Evolutionary conservation across 1,284 basidiomycete species (phyloP).

Genomic region (Ceraceosorus guamensis): DNA sequence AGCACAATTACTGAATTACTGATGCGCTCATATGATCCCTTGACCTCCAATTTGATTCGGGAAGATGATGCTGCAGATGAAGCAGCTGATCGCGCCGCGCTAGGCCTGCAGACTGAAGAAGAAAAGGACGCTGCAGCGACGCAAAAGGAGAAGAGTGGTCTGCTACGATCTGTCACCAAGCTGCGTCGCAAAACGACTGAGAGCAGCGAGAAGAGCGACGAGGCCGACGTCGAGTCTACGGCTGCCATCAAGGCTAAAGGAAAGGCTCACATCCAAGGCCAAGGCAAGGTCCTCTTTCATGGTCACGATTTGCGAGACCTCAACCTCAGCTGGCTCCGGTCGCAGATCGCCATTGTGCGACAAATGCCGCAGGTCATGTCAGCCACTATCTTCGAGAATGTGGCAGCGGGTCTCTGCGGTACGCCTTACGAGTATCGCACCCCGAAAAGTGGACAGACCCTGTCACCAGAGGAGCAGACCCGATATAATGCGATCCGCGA

Average conservation of each 20-base stretch:
- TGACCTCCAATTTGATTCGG: slow-evolving; percentile 25
- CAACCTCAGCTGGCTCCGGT: slow-evolving; percentile 50
- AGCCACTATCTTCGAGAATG: slow-evolving; percentile 43
- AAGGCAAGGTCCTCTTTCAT: slow-evolving; percentile 39
- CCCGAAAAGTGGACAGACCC: slow-evolving; percentile 12
- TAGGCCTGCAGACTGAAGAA: slow-evolving; percentile 10
- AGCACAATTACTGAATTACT: slow-evolving; percentile 51
- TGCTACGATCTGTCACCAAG: neutral
- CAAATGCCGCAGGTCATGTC: slow-evolving; percentile 50
- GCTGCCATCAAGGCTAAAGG: slow-evolving; percentile 55
- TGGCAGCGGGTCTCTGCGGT: slow-evolving; percentile 38
- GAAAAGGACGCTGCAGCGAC: slow-evolving; percentile 10
- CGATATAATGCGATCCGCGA: slow-evolving; percentile 31
- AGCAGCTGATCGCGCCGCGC: neutral
- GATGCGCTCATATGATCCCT: slow-evolving; percentile 51
- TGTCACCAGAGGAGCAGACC: slow-evolving; percentile 9
- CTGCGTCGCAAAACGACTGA: neutral
- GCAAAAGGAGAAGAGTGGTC: neutral
- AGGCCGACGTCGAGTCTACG: neutral
- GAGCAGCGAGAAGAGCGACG: neutral
- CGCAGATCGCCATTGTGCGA: slow-evolving; percentile 51
- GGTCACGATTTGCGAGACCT: slow-evolving; percentile 46
- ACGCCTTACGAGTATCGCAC: slow-evolving; percentile 28
- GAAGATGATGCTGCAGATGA: neutral
- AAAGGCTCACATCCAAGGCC: slow-evolving; percentile 9